Percentiles rank a stretch among this genome's conserved stretches.
phyloP scores from a whole-genome alignment of 345 rosid genomes.

The Eucalyptus coolabah region DNA sequence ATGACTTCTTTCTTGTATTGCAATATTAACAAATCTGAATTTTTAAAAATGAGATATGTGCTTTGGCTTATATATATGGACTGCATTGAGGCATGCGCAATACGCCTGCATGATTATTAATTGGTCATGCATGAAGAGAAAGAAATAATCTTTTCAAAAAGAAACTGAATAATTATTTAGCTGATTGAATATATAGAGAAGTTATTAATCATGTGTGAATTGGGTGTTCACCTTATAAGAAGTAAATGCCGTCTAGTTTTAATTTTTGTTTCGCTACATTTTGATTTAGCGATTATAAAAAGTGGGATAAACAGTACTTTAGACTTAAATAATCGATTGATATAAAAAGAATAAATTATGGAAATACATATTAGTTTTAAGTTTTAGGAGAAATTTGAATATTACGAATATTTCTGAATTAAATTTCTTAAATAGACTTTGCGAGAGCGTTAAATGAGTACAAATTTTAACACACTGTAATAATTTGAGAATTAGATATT shows the following conservation, averaged over 20 bases:
- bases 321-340: neutral
- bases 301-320: neutral
- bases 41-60: neutral
- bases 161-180: neutral
- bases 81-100: neutral
- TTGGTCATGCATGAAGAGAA: neutral
- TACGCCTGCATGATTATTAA: neutral
- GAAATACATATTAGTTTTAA: neutral
- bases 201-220: neutral
- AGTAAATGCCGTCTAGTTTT: neutral
- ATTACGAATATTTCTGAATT: rapidly evolving
- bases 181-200: neutral
- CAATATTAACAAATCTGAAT: neutral
- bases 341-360: neutral
- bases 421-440: neutral
- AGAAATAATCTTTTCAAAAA: neutral
- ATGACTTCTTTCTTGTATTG: neutral
- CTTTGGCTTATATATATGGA: neutral
- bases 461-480: neutral
- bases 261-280: neutral
- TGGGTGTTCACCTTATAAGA: neutral
- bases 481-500: neutral
- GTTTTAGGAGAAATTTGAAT: neutral
- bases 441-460: neutral
- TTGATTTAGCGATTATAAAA: neutral